Evolutionary conservation across 1,284 basidiomycete genomes (phyloP), one percentile per base, ranked within the genome.

Genomic region (Ceratobasidium papillatum): DNA sequence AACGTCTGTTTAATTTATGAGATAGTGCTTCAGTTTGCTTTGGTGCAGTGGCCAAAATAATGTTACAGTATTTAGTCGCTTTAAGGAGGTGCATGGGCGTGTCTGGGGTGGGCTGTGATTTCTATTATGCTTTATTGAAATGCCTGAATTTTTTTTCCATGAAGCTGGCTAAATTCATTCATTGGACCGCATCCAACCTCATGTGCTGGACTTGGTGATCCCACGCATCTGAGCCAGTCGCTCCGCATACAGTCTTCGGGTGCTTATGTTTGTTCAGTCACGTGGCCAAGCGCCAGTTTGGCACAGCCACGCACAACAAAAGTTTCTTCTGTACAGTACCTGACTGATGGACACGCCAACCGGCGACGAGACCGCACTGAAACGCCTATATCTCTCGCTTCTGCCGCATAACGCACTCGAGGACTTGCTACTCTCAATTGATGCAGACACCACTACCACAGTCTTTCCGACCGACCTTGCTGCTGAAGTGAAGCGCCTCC

Each of bases 381-480:
- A 92, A 80, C 86, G 87, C 76, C 86, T 86, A 76, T 93, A 93
- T 82, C 84, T 93, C 52, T 84, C 85, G 34, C 84, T 92, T 25
- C 84, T 93, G 8, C 86, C 89, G 19, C 86, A 85, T 41, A 85
- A 87, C 59, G 90, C 91, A 82, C 86, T 93, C 79, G 90, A 92
- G 78, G 91, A 93, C 77, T 88, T 93, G 77, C 91, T 91, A 79
- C 84, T 93, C 63, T 85, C 85, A 34, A 89, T 92, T 77, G 91
- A 93, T 78, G 81, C 87, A 9, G 86, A 92, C 87, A 88, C 76
- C 80, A 89, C 64, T 88, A 87, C 83, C 69, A 82, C 87, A 30
- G 81, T 92, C 80, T 93, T 92, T 90, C 91, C 91, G 9, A 79
- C 83, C 38, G 89, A 93, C 79, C 83, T 93, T 65, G 85, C 12